Conservation (phyloP, 2,329 filamentous ascomycete species). For the Penicillium digitatum region DNA sequence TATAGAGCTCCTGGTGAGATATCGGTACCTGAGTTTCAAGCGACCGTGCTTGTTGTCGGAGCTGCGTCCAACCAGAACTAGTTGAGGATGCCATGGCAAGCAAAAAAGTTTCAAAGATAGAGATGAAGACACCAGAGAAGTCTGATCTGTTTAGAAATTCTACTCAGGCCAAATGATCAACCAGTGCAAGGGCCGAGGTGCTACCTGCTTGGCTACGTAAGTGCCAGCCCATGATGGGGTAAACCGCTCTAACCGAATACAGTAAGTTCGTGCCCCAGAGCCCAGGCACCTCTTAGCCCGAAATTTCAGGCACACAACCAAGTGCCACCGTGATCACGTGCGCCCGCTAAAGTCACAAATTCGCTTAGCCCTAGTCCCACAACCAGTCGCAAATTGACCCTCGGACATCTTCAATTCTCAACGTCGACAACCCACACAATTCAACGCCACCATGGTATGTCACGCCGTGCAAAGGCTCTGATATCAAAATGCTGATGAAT, state of each 20-base stretch:
- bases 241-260: not conserved
- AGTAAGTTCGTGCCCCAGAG: not conserved
- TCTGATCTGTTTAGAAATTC: not conserved
- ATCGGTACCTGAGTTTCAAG: constrained; percentile 78
- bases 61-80: constrained; percentile 79
- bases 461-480: constrained; percentile 13
- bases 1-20: not conserved
- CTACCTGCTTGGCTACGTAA: constrained; percentile 7
- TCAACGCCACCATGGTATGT: constrained; percentile 46
- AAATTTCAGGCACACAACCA: not conserved
- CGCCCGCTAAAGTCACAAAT: constrained; percentile 34
- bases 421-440: constrained; percentile 44
- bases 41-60: constrained; percentile 84
- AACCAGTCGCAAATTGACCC: constrained; percentile 41
- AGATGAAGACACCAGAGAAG: not conserved
- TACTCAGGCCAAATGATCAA: not conserved
- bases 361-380: constrained; percentile 47
- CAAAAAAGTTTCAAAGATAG: not conserved
- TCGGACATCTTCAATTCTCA: constrained; percentile 42
- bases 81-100: constrained; percentile 52
- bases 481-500: constrained; percentile 22
- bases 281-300: not conserved
- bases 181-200: constrained; percentile 5
- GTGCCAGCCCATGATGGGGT: constrained; percentile 9
- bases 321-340: constrained; percentile 20